These are phyloP conservation scores for Coemansia sp. DNA, from an alignment of 192 early-diverging fungal genomes.

Conservation along the genomic window DNA sequence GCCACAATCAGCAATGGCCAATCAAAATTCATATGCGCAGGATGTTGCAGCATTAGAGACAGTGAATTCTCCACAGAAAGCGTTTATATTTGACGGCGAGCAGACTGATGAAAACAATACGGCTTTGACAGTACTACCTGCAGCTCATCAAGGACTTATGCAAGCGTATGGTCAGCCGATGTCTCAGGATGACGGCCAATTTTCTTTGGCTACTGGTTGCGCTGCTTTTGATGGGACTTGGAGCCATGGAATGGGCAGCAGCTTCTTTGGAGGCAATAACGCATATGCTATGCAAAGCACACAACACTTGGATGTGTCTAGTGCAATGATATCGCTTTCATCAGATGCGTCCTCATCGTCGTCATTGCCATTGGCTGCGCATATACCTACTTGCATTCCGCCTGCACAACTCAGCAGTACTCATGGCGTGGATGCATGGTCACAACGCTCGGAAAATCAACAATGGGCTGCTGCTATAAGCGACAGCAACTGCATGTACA, in stretches of 20 bases:
- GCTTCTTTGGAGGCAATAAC: neutral
- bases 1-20: neutral
- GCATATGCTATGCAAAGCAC: neutral
- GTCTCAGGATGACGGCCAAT: neutral
- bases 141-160: neutral
- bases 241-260: neutral
- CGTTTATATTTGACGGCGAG: neutral
- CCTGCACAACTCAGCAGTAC: neutral
- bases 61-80: neutral
- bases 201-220: neutral
- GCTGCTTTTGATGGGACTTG: neutral
- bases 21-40: neutral
- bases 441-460: neutral
- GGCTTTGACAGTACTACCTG: neutral
- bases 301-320: neutral
- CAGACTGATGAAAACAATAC: neutral
- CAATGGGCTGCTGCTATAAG: neutral
- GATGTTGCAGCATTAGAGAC: neutral
- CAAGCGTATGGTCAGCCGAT: neutral
- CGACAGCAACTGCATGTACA: neutral
- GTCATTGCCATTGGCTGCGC: neutral
- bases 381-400: neutral
- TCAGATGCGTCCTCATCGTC: neutral
- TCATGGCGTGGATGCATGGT: neutral
- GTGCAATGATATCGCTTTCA: neutral